phyloP scores from a whole-genome alignment of 805 yeast species.

The Jamesozyma gamospora region DNA sequence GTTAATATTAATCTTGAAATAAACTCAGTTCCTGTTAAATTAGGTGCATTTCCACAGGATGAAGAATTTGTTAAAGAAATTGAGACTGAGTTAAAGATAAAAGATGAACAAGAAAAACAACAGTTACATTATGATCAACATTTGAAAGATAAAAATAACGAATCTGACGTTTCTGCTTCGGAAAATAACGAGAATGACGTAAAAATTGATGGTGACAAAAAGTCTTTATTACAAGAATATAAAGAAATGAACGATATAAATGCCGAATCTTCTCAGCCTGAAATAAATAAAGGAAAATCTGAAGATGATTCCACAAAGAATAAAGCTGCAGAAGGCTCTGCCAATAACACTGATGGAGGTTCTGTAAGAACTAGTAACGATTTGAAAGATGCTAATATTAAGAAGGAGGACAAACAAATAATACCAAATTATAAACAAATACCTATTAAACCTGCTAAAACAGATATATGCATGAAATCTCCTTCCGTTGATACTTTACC shows the following conservation, averaged over 20 bases:
- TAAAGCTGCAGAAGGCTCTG: constrained; percentile 17
- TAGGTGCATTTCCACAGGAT: constrained; percentile 81
- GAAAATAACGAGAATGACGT: background rate
- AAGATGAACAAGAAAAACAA: constrained; percentile 55
- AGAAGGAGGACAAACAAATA: constrained; percentile 9
- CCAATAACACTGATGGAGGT: background rate
- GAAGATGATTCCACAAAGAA: constrained; percentile 9
- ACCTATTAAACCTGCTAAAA: constrained; percentile 26
- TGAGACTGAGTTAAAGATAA: constrained; percentile 69
- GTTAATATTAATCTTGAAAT: constrained; percentile 21
- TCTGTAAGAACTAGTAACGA: constrained; percentile 1
- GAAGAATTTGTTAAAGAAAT: constrained; percentile 78
- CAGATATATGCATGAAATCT: constrained; percentile 38
- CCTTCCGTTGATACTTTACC: constrained; percentile 75
- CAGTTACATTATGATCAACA: constrained; percentile 11
- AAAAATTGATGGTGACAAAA: constrained; percentile 17
- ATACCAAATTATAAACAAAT: constrained; percentile 7
- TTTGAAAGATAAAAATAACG: background rate
- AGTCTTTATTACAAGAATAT: constrained; percentile 55
- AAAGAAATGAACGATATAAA: constrained; percentile 45
- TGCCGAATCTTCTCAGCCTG: constrained; percentile 3
- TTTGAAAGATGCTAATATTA: constrained; percentile 5
- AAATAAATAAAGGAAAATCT: constrained; percentile 5
- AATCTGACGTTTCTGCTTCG: background rate
- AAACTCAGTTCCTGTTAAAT: constrained; percentile 43